Base-by-base conservation (phyloP, 1,284 basidiomycete species). In the Gastroboletus turbinatus region DNA sequence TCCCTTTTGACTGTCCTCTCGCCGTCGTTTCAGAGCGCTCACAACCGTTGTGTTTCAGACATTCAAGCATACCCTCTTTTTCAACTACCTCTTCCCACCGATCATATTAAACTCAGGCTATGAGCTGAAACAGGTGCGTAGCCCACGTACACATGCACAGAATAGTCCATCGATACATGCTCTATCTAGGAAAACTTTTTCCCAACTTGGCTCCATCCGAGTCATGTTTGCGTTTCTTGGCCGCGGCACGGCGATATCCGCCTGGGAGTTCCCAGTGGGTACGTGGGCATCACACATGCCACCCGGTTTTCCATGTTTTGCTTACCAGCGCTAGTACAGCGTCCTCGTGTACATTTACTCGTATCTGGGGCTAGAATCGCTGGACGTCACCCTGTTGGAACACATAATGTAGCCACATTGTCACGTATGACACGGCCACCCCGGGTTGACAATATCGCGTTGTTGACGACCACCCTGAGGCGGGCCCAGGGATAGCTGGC, bases 101-200 rank as follows among this genome's bases (percentile, higher is more conserved):
- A 99, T 99, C 72, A 99, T 99, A 69, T 79, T 99, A 42, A 96
- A 97, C 70, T 98, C 94, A 7, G 96, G 96, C 7, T 99, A 98
- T 73, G 95, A 98, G 73, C 83, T 99, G 52, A 96, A 96, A 69
- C 95, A 98, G 79, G 93, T 88, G 60, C 43, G n/a, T 33, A 6
- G 17, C 9, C n/a, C n/a, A n/a, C n/a, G n/a, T n/a, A n/a, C n/a
- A n/a, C n/a, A n/a, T n/a, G n/a, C n/a, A n/a, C n/a, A n/a, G n/a
- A n/a, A n/a, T n/a, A n/a, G n/a, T 19, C 39, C 1, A 25, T 33
- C 14, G 23, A 13, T 29, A 23, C 14, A 4, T 48, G 52, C 45
- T 29, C 39, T n/a, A 43, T 39, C 14, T 73, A 97, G 91, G 96
- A 96, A 75, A 95, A 95, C 77, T 98, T 98, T 77, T 98, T 98